Evolutionary conservation across 2,329 filamentous ascomycete species (phyloP), one percentile per base, ranked within the genome.

Genomic region (Arthrinium puccinioides): DNA sequence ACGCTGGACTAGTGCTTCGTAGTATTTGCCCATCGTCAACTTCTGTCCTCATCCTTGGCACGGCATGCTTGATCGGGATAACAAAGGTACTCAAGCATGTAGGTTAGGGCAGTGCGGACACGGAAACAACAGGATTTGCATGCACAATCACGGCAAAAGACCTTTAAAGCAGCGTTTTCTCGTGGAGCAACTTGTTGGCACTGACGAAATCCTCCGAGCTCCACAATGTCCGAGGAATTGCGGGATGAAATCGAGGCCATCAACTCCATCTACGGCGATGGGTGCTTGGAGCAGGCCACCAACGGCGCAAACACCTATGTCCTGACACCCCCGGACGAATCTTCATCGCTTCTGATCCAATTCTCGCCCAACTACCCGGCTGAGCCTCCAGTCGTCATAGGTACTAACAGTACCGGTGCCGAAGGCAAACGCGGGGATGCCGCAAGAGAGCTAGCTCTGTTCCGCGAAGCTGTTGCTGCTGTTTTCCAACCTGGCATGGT

Each of bases 191-290:
- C n/a, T n/a, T n/a, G n/a, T n/a, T n/a, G n/a, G n/a, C n/a, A n/a
- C n/a, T n/a, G n/a, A n/a, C n/a, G n/a, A n/a, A n/a, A n/a, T n/a
- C n/a, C n/a, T n/a, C n/a, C n/a, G n/a, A n/a, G n/a, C n/a, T n/a
- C n/a, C 21, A 39, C 18, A 42, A 75, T 76, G 70, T 74, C 72
- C 8, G 70, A 76, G 44, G 72, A 76, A 46, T 71, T 90, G 19
- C 58, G 62, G 33, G 85, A 92, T 61, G 86, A 92, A 56, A 65
- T 89, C 21, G 82, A 82, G 53, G 86, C 83, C 44, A 82, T 92
- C 53, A 92, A 90, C 60, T 85, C 86, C 38, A 92, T 92, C 46
- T 92, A 89, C 61, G 82, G 79, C 45, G 71, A 79, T 32, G 68
- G 66, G n/a, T 83, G 82, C 9, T 67, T 89, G 39, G 40, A 59